Conservation (phyloP, 2,329 filamentous ascomycete species). For the Scedosporium boydii region DNA sequence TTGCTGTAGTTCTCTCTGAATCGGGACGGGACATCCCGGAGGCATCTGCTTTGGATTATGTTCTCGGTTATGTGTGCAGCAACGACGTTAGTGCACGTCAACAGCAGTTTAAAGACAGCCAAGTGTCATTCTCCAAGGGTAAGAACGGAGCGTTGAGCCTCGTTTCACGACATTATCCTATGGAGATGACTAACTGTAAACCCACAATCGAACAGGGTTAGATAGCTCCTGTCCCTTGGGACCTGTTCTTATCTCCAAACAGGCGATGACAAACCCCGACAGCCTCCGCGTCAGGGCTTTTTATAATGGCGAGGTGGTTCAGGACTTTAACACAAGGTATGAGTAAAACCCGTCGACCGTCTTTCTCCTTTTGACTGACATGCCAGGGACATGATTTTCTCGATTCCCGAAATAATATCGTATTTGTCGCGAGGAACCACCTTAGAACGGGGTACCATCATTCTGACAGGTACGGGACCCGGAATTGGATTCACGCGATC, state of each 20-base stretch:
- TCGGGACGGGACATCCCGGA: conserved; percentile 55
- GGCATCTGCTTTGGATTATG: conserved; percentile 54
- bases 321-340: conserved; percentile 42
- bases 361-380: too few species aligned
- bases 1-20: conserved; percentile 64
- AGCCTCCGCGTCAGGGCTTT: conserved; percentile 45
- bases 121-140: conserved; percentile 64
- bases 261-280: conserved; percentile 47
- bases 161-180: too few species aligned
- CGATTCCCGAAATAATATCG: too few species aligned
- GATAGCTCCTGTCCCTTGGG: conserved; percentile 68
- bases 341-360: conserved; percentile 21
- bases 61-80: conserved; percentile 65
- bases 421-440: too few species aligned
- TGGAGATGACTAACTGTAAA: too few species aligned
- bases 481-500: too few species aligned
- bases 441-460: conserved; percentile 2
- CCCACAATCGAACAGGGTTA: conserved; percentile 26
- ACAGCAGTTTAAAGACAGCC: conserved; percentile 62
- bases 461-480: background rate
- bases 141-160: too few species aligned
- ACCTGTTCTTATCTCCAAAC: conserved; percentile 55
- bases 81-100: conserved; percentile 73
- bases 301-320: conserved; percentile 48
- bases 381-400: too few species aligned